Evolutionary conservation across 2,329 filamentous ascomycete genomes (phyloP), one percentile per base, ranked within the genome.

Genomic region (Sarocladium oryzae): DNA sequence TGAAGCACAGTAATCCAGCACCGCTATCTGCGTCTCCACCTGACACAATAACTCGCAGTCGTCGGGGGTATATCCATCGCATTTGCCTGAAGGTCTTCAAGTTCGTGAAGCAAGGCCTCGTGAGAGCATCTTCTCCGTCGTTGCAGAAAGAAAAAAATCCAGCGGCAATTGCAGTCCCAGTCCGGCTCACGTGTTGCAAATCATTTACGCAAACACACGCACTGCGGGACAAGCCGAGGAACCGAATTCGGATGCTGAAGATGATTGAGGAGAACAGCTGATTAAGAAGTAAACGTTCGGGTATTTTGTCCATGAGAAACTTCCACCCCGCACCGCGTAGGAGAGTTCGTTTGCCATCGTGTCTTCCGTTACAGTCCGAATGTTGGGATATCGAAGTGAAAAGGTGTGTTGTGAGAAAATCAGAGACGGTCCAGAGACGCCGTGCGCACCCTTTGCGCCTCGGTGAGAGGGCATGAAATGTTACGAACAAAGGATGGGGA

Each of bases 21-120:
- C 43, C 18, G 43, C 16, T 48, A 26, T 26, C 5, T 48, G 43
- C 43, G 33, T 30, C 43, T 48, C 28, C 28, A 48, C 26, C 43
- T 48, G 16, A 52, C 49, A 52, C 43, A 40, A 53, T 41, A 53
- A 36, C 43, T 49, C 52, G 52, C 32, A 52, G 38, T 49, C 43
- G 46, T 13, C 35, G 26, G 51, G 53, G 53, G 53, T 55, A 55
- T 55, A 55, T 55, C 53, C 53, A 51, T 55, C 53, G 53, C 53
- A 52, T 41, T 36, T 53, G 51, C 41, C 41, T 51, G 24, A 49
- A 30, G 3, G 32, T 61, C 60, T 61, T 65, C 56, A 62, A 61
- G 52, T 53, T 60, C 58, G 62, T 63, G 56, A 61, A 61, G 56
- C 63, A 65, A 66, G 66, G 61, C 63, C 62, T 66, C 56, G 61